Evolutionary conservation across 192 early-diverging fungal genomes (phyloP).

Genomic region (Glomus cerebriforme): DNA sequence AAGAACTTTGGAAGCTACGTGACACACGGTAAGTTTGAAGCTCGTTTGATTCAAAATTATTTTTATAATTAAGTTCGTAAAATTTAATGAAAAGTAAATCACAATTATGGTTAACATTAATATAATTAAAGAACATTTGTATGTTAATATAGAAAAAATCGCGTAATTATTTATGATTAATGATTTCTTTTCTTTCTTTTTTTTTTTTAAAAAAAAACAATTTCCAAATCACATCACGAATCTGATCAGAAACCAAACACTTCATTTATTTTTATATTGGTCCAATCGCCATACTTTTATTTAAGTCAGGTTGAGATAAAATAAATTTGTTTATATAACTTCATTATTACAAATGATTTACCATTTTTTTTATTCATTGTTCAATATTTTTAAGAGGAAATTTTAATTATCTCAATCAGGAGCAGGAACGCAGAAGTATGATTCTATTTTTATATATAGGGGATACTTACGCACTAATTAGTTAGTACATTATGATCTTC

Average conservation of each 20-base stretch:
- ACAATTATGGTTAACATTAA: too few relatives aligned
- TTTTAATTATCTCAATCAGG: too few relatives aligned
- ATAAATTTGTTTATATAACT: not conserved
- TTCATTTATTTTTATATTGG: conserved; percentile 99
- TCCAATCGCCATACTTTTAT: conserved; percentile 91
- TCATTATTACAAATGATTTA: not conserved
- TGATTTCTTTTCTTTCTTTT: not conserved
- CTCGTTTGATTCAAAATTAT: not conserved
- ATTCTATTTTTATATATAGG: too few relatives aligned
- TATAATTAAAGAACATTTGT: too few relatives aligned
- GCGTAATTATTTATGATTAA: not conserved
- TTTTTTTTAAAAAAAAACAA: not conserved
- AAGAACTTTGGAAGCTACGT: conserved; percentile 99
- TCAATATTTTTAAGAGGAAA: too few relatives aligned
- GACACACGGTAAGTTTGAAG: conserved; percentile 74
- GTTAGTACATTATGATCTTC: too few relatives aligned
- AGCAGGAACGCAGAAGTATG: too few relatives aligned
- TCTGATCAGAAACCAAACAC: conserved; percentile 72
- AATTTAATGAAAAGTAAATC: too few relatives aligned
- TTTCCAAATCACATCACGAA: not conserved
- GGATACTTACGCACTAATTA: too few relatives aligned
- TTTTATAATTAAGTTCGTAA: too few relatives aligned
- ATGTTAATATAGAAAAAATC: not conserved
- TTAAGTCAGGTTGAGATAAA: conserved; percentile 89
- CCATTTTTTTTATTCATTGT: too few relatives aligned